phyloP scores from a whole-genome alignment of 192 early-diverging fungal genomes.

The Helicostylum pulchrum region DNA sequence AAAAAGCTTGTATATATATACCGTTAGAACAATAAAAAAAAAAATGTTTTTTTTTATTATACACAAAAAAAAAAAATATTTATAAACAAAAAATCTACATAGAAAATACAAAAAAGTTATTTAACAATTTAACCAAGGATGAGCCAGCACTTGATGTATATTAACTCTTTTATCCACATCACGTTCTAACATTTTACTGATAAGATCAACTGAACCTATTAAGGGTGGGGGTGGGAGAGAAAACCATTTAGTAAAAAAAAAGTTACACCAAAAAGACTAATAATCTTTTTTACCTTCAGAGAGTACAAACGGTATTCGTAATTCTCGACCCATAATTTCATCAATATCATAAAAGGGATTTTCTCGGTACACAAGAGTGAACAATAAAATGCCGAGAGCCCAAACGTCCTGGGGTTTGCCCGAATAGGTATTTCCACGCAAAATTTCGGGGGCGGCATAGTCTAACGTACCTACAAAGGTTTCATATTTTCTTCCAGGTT shows the following conservation, averaged over 20 bases:
- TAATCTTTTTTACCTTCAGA: slow-evolving; percentile 12
- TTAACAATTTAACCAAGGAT: slow-evolving; percentile 63
- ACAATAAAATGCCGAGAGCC: slow-evolving; percentile 75
- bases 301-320: slow-evolving; percentile 27
- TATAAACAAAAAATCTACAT: too few species aligned
- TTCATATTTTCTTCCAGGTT: slow-evolving; percentile 54
- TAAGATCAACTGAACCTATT: slow-evolving; percentile 55
- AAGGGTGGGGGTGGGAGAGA: not conserved
- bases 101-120: not conserved
- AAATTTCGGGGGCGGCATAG: slow-evolving; percentile 74
- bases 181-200: slow-evolving; percentile 71
- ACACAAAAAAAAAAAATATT: too few species aligned
- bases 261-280: not conserved
- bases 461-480: slow-evolving; percentile 73
- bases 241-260: not conserved
- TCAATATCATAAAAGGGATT: slow-evolving; percentile 71
- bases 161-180: slow-evolving; percentile 68
- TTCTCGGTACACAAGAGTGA: slow-evolving; percentile 68
- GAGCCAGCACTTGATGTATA: slow-evolving; percentile 70
- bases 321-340: slow-evolving; percentile 56
- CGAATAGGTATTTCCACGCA: slow-evolving; percentile 63
- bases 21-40: too few species aligned
- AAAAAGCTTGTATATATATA: too few species aligned
- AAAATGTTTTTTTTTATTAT: too few species aligned
- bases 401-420: slow-evolving; percentile 83